Conservation (phyloP, 2,329 filamentous ascomycete species). For the Neoscytalidium dimidiatum region DNA sequence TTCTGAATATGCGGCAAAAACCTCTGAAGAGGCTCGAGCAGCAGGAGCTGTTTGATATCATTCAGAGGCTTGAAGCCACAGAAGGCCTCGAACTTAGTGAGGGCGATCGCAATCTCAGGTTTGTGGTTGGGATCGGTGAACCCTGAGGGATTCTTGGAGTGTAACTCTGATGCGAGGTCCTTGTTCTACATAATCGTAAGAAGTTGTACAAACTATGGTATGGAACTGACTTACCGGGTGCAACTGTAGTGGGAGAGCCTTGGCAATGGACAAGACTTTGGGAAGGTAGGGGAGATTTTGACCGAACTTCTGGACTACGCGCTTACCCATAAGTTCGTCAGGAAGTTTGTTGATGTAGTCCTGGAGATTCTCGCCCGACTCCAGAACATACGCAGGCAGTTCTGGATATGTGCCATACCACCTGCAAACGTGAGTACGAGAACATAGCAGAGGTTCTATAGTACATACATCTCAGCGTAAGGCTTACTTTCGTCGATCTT, state of each 20-base stretch:
- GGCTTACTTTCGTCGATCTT: constrained; percentile 63
- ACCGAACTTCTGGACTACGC: constrained; percentile 62
- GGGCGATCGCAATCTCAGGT: constrained; percentile 74
- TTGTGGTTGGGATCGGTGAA: constrained; percentile 78
- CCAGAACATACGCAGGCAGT: constrained; percentile 60
- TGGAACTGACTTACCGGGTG: constrained; percentile 54
- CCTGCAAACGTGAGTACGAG: constrained; percentile 15
- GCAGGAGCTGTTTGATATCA: constrained; percentile 67
- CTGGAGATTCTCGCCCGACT: constrained; percentile 64
- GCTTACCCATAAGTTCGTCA: constrained; percentile 64
- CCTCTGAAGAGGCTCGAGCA: constrained; percentile 57
- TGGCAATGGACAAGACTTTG: constrained; percentile 75
- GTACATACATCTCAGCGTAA: constrained; percentile 61
- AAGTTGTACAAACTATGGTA: background rate
- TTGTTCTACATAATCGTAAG: constrained; percentile 52
- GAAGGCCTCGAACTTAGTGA: constrained; percentile 73
- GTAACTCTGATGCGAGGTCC: constrained; percentile 63
- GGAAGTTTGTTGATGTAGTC: constrained; percentile 65
- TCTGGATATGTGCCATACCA: constrained; percentile 80
- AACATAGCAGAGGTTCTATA: background rate
- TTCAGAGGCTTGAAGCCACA: constrained; percentile 70
- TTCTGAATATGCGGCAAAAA: constrained; percentile 52
- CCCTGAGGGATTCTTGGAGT: constrained; percentile 63
- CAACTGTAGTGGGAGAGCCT: constrained; percentile 73
- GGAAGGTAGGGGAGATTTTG: constrained; percentile 70